Evolutionary conservation across 306 rosid species (phyloP), one percentile per base, ranked within the genome.

Genomic region (Parietaria judaica): DNA sequence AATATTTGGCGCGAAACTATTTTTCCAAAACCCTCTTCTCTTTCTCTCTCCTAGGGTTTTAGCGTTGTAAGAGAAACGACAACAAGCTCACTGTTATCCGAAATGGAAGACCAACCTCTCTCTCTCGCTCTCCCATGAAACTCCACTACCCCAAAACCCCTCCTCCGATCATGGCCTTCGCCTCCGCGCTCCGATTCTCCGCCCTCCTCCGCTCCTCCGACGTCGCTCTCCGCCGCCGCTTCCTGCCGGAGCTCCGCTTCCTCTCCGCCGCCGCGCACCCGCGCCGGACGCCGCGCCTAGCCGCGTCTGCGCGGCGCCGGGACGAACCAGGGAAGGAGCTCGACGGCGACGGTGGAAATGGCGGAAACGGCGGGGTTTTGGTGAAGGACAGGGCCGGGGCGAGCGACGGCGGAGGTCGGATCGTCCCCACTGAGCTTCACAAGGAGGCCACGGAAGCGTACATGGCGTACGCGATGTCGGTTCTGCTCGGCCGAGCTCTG

Each of bases 401-500:
- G 15, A 84, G 69, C 11, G 85, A 78, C 31, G 80, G 45, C 45
- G 45, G 45, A 1, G 9, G 45, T 23, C 8, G 94, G 75, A 52
- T 92, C 54, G 75, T 86, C 58, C 59, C 65, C 4, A 57, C 73
- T 0, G 95, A 73, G 78, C 86, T 84, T 50, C 99, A 84, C 65
- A 92, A 72, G 72, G 99, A 92, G 75, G 96, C 90, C 0, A 84
- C 88, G 10, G 95, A 92, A 12, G 94, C 96, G 46, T 86, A 92
- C 65, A 88, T 82, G 88, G 71, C 96, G 10, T 92, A 88, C 64
- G 96, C 99, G 1, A 88, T 92, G 95, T 92, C 96, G 3, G 98
- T 91, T 6, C 67, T 91, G 67, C 94, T 92, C 6, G 99, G 99
- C 39, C 95, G 99, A 2, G 99, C 99, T 13, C 71, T 92, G 73